Conservation (phyloP, 495 filamentous ascomycete species). For the Xylaria flabelliformis region DNA sequence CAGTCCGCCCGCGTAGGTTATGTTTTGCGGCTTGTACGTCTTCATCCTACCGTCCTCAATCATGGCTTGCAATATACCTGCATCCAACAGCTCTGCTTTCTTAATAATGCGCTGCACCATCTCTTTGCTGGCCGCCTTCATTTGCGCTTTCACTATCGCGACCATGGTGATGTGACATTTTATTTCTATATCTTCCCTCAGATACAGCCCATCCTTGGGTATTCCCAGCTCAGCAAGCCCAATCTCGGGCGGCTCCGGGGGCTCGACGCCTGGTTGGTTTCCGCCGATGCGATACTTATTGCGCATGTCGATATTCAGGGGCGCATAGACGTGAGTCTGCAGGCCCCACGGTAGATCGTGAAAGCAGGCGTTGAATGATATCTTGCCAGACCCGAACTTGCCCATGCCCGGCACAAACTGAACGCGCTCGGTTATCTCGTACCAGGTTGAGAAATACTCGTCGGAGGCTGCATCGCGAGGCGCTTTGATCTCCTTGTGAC, state of each 20-base stretch:
- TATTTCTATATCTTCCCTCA: constrained; percentile 78
- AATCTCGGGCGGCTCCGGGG: constrained; percentile 62
- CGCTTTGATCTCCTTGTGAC: constrained; percentile 65
- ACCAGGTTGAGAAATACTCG: constrained; percentile 76
- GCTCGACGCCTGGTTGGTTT: constrained; percentile 66
- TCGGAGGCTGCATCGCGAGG: constrained; percentile 70
- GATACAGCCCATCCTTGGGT: constrained; percentile 70
- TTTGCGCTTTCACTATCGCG: constrained; percentile 70
- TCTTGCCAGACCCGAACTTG: constrained; percentile 63
- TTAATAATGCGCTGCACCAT: constrained; percentile 72
- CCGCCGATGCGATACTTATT: constrained; percentile 63
- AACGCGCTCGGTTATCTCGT: constrained; percentile 68
- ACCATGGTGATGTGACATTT: constrained; percentile 72
- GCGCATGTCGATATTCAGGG: constrained; percentile 59
- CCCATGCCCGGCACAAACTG: constrained; percentile 68
- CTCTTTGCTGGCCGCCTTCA: constrained; percentile 68
- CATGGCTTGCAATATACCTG: constrained; percentile 56
- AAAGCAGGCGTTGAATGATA: constrained; percentile 79
- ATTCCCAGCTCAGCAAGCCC: constrained; percentile 55
- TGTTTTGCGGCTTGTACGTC: constrained; percentile 55
- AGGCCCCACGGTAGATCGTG: constrained; percentile 72
- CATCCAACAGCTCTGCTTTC: constrained; percentile 63
- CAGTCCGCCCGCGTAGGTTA: constrained; percentile 41
- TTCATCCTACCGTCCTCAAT: constrained; percentile 57
- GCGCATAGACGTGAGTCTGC: constrained; percentile 77